These are phyloP conservation scores for Claviceps humidiphila DNA, from an alignment of 2,329 filamentous ascomycete genomes.

Conservation along the genomic window DNA sequence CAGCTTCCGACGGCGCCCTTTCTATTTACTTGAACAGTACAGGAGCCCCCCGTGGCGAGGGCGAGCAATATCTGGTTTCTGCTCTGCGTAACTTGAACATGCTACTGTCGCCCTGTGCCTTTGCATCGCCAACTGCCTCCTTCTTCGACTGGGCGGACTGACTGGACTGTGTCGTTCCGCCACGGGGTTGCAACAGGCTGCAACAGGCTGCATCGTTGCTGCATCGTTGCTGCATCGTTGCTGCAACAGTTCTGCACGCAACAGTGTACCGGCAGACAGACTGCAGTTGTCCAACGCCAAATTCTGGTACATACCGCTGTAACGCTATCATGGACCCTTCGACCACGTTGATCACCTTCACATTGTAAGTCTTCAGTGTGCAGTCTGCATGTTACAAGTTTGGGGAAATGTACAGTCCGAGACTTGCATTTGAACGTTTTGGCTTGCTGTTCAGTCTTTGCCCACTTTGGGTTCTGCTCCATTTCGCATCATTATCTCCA, in stretches of 20 bases:
- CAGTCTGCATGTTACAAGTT: neutral
- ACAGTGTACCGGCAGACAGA: too few relatives aligned
- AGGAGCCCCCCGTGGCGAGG: too few relatives aligned
- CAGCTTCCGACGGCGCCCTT: neutral
- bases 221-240: too few relatives aligned
- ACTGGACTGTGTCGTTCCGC: neutral
- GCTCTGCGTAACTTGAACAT: slow-evolving; percentile 8
- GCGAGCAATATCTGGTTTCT: too few relatives aligned
- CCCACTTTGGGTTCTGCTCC: neutral
- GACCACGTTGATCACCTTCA: slow-evolving; percentile 56
- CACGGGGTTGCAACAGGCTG: neutral
- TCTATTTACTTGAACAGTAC: too few relatives aligned
- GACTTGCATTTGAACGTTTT: neutral
- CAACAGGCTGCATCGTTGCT: too few relatives aligned
- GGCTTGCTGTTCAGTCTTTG: too few relatives aligned
- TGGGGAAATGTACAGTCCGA: too few relatives aligned
- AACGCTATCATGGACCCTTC: slow-evolving; percentile 37
- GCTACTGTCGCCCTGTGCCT: slow-evolving; percentile 7
- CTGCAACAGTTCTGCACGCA: too few relatives aligned
- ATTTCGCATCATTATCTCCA: neutral
- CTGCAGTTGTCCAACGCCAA: neutral
- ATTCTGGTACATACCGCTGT: neutral
- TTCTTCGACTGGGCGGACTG: neutral
- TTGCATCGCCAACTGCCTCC: slow-evolving; percentile 3
- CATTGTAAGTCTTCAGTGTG: slow-evolving; percentile 38